Percentiles rank a stretch among this genome's conserved stretches.
These are phyloP conservation scores for Xylaria palmicola DNA, from an alignment of 495 filamentous ascomycete species.

Conservation along the genomic window DNA sequence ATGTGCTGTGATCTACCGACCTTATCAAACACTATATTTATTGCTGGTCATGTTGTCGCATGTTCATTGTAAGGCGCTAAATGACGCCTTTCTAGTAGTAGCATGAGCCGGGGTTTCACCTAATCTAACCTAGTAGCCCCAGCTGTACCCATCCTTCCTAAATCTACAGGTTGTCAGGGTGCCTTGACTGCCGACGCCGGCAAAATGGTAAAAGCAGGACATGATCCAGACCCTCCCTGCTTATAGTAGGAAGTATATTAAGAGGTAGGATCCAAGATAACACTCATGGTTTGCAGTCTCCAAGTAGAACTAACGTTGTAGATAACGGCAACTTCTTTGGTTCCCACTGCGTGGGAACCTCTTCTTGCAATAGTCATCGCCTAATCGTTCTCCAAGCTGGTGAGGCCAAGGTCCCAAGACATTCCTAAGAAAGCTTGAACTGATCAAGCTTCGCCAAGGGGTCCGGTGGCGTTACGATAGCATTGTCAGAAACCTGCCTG, in stretches of 20 bases:
- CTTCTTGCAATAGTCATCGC: no score
- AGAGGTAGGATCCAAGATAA: no score
- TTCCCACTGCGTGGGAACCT: no score
- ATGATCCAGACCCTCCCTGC: background rate
- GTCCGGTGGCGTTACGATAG: background rate
- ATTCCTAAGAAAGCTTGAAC: background rate
- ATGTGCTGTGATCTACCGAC: no score
- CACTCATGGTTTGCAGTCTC: no score
- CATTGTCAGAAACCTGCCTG: conserved; percentile 7
- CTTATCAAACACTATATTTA: no score
- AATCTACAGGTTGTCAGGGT: background rate
- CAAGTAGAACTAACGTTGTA: no score
- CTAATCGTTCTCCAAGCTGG: background rate
- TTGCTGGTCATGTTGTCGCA: background rate
- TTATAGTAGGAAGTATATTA: no score
- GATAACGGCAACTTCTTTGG: no score
- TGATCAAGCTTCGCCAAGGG: conserved; percentile 16
- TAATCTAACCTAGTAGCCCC: no score
- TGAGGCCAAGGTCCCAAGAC: conserved; percentile 6
- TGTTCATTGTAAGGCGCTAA: background rate
- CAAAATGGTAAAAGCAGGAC: background rate
- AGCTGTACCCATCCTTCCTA: background rate
- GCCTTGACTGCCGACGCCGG: conserved; percentile 1
- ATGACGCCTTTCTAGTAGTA: background rate
- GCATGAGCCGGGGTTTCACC: background rate